Percentiles rank a stretch among this genome's conserved stretches.
Evolutionary conservation across 306 rosid genomes (phyloP).

Genomic region (Quillaja saponaria): DNA sequence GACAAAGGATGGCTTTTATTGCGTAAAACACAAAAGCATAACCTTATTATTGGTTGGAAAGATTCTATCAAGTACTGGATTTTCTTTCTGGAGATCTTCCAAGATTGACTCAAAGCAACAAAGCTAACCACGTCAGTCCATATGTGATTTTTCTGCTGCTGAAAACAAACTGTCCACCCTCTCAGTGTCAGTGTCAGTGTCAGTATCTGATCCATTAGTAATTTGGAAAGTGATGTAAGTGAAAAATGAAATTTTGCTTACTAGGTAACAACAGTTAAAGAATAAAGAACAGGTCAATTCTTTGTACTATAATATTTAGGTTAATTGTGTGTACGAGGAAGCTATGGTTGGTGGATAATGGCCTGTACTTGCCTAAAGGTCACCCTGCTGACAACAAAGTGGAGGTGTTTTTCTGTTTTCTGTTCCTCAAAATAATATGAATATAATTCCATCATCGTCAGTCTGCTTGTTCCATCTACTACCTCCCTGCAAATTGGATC

Average conservation of each 20-base stretch:
- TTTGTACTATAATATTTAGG: conserved; percentile 8
- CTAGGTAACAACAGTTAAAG: not conserved
- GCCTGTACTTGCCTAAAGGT: not conserved
- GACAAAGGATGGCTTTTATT: conserved; percentile 36
- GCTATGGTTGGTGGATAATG: conserved; percentile 1
- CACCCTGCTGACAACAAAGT: conserved; percentile 16
- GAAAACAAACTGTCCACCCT: conserved; percentile 25
- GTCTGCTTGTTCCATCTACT: not conserved
- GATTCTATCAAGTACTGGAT: not conserved
- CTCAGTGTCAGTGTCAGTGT: conserved; percentile 45
- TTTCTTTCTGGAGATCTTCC: not conserved
- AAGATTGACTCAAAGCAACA: conserved; percentile 22
- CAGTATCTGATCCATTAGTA: conserved; percentile 31
- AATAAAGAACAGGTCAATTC: conserved; percentile 7
- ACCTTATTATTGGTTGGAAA: conserved; percentile 1
- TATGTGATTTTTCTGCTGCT: conserved; percentile 1
- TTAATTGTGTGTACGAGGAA: conserved; percentile 19
- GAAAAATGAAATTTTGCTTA: not conserved
- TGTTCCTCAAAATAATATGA: not conserved
- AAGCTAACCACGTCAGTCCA: conserved; percentile 19
- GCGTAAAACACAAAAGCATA: conserved; percentile 8
- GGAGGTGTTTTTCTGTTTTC: not conserved
- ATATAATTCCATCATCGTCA: not conserved
- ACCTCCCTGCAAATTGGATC: not conserved
- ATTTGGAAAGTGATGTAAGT: conserved; percentile 34